Evolutionary conservation across 1,284 basidiomycete species (phyloP), one percentile per base, ranked within the genome.

Genomic region (Moesziomyces globuligerus): DNA sequence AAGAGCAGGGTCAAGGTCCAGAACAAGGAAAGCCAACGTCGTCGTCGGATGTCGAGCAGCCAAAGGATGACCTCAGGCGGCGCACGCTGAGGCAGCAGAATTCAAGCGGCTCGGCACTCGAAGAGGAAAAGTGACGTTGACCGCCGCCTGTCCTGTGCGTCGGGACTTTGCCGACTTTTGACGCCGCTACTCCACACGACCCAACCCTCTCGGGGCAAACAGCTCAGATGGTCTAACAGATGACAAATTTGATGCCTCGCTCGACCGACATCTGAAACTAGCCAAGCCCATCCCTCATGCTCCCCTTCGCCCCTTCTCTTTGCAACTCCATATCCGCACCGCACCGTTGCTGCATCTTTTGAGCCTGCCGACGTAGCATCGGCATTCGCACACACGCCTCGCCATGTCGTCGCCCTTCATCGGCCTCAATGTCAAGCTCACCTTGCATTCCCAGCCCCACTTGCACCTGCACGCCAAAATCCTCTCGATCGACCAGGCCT

Each of bases 381-480:
- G 6, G 20, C 37, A 45, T 10, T 32, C 25, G 15, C 28, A 28
- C 17, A 34, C 15, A 34, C 32, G 3, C 32, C 4, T 7, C 32
- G 48, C 8, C 11, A 70, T 70, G 67, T 65, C 60, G 42, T 70
- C 67, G 24, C 48, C 48, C 40, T 70, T 70, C 46, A 60, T 70
- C 21, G 67, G 67, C 46, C 60, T 70, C 10, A 48, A 55, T 7
- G 67, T 70, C 39, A 70, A 70, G 52, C 52, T 70, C 32, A 56
- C 67, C 7, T 40, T 70, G 32, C 60, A 70, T 43, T 60, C 67
- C 7, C 52, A 50, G 41, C 60, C 60, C 1, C 60, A 49, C 37
- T 38, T 51, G 1, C 29, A 39, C 13, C 26, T 70, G 1, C 48
- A 70, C 7, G 60, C 60, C n/a, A 70, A 60, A 46, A 70, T 70